Percentiles rank a stretch among this genome's conserved stretches.
These are phyloP conservation scores for Coemansia linderi DNA, from an alignment of 371 early-diverging fungal species.

Conservation along the genomic window DNA sequence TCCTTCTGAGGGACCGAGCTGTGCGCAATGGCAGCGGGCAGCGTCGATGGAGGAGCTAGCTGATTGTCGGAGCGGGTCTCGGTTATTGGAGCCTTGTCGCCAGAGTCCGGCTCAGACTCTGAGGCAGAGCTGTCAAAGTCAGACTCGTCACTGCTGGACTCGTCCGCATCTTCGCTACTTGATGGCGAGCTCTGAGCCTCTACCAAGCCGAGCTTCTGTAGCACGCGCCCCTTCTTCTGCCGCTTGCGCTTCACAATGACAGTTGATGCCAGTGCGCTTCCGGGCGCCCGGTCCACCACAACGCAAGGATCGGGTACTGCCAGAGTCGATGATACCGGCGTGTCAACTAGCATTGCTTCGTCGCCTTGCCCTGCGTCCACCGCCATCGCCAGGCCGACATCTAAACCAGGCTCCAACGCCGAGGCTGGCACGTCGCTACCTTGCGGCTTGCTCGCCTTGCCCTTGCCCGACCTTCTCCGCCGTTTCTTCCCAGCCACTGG, in stretches of 20 bases:
- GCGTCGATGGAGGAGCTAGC: not conserved
- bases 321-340: not conserved
- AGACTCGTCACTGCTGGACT: conserved; percentile 29
- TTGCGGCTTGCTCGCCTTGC: not conserved
- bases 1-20: not conserved
- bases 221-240: conserved; percentile 51
- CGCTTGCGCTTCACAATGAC: conserved; percentile 49
- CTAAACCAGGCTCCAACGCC: not conserved
- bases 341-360: not conserved
- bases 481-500: not conserved
- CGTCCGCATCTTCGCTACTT: conserved; percentile 6
- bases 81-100: not conserved
- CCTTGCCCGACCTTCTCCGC: conserved; percentile 8
- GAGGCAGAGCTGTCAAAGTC: conserved; percentile 53
- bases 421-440: not conserved
- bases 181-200: conserved; percentile 6
- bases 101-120: conserved; percentile 16
- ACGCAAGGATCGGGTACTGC: not conserved
- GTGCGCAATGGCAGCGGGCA: not conserved
- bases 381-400: not conserved
- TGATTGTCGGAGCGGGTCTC: not conserved
- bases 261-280: conserved; percentile 36
- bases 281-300: conserved; percentile 15
- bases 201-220: conserved; percentile 41
- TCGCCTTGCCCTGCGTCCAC: not conserved